These are phyloP conservation scores for Podila epicladia DNA, from an alignment of 192 early-diverging fungal species.

Conservation along the genomic window DNA sequence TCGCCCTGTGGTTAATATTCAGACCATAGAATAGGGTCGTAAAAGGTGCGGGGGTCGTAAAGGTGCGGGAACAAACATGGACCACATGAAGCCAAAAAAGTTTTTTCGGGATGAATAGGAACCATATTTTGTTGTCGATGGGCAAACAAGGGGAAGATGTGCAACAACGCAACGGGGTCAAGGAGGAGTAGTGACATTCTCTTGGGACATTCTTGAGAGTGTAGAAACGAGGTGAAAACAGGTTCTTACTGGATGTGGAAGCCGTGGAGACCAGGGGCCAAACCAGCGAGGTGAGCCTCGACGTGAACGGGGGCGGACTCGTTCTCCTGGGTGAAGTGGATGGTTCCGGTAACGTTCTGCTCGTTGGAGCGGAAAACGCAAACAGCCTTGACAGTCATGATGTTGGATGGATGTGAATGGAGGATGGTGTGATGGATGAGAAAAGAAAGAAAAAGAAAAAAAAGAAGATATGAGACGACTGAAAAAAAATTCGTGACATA, in stretches of 20 bases:
- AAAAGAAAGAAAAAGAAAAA: slow-evolving; percentile 24
- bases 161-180: too few species aligned
- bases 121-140: neutral
- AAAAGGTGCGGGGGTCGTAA: too few species aligned
- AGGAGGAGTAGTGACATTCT: too few species aligned
- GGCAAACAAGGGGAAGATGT: neutral
- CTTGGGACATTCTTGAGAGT: too few species aligned
- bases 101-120: slow-evolving; percentile 32
- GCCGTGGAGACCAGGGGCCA: slow-evolving; percentile 80
- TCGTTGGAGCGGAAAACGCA: slow-evolving; percentile 79
- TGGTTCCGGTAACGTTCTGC: slow-evolving; percentile 69
- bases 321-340: slow-evolving; percentile 75
- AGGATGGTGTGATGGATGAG: slow-evolving; percentile 10
- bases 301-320: slow-evolving; percentile 66
- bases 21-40: too few species aligned
- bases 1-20: too few species aligned
- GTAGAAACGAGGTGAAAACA: neutral
- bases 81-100: too few species aligned
- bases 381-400: slow-evolving; percentile 86
- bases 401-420: slow-evolving; percentile 8
- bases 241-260: slow-evolving; percentile 83
- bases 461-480: slow-evolving; percentile 17
- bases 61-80: too few species aligned
- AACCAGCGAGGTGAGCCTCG: slow-evolving; percentile 66
- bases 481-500: slow-evolving; percentile 18